These are phyloP conservation scores for Albophoma yamanashiensis DNA, from an alignment of 2,329 filamentous ascomycete genomes.

Conservation along the genomic window DNA sequence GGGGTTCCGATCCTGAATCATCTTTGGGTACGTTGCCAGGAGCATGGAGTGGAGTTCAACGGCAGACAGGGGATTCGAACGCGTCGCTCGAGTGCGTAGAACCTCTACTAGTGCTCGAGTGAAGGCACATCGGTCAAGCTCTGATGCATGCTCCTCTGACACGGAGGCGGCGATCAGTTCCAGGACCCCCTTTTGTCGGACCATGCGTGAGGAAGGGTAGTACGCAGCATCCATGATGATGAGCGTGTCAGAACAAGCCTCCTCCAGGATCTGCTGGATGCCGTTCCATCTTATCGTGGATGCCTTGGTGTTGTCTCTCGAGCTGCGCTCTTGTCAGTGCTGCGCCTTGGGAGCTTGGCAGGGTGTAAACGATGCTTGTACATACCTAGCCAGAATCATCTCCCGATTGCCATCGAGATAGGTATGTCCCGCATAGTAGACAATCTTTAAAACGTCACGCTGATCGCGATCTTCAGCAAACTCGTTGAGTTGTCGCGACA, in stretches of 20 bases:
- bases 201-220: conserved; percentile 41
- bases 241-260: conserved; percentile 43
- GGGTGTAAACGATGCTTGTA: background rate
- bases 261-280: conserved; percentile 45
- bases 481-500: conserved; percentile 37
- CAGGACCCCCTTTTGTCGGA: conserved; percentile 41
- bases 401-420: conserved; percentile 44
- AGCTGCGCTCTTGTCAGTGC: conserved; percentile 25
- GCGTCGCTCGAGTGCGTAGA: conserved; percentile 34
- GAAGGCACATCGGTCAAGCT: conserved; percentile 40
- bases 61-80: conserved; percentile 35
- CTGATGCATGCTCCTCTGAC: conserved; percentile 37
- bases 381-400: conserved; percentile 47
- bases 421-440: conserved; percentile 47
- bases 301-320: conserved; percentile 31
- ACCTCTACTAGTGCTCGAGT: conserved; percentile 39
- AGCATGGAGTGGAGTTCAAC: conserved; percentile 44
- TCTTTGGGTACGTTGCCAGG: conserved; percentile 38
- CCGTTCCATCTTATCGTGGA: conserved; percentile 43
- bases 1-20: conserved; percentile 37
- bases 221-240: conserved; percentile 50
- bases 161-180: conserved; percentile 46
- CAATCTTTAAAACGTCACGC: conserved; percentile 46
- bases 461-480: conserved; percentile 43
- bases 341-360: background rate